A percentile compares a stretch with the other conserved stretches of the same genome.
Conservation (phyloP, 2,329 filamentous ascomycete genomes). For the Aspergillus fructus region DNA sequence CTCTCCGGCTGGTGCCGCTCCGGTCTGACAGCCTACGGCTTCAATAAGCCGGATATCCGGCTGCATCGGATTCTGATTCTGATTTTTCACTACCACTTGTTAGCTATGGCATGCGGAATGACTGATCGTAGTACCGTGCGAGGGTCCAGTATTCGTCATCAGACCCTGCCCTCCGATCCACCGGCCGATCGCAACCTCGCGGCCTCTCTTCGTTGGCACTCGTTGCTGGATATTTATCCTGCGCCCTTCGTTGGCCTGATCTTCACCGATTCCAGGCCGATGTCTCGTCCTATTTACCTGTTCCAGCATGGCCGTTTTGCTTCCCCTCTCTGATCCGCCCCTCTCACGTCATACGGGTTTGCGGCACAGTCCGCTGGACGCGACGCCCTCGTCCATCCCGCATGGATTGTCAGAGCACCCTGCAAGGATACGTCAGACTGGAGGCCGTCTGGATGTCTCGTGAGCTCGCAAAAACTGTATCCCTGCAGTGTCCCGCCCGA, state of each 20-base stretch:
- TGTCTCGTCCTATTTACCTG: not conserved
- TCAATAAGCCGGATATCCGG: slow-evolving; percentile 2
- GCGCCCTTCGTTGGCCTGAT: not conserved
- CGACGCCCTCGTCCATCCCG: not conserved
- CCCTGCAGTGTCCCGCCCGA: no score
- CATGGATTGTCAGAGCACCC: not conserved
- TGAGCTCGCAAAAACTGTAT: no score
- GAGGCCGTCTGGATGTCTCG: no score
- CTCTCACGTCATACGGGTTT: not conserved
- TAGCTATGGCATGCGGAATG: no score
- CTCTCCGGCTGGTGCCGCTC: not conserved
- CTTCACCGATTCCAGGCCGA: not conserved
- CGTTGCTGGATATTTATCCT: not conserved
- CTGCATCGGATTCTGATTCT: no score
- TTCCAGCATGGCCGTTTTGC: not conserved
- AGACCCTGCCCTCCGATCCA: not conserved
- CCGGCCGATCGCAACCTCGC: not conserved
- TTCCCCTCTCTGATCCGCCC: not conserved
- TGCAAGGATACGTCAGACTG: not conserved
- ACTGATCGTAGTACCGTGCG: no score
- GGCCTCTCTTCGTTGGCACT: not conserved
- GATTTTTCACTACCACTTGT: no score
- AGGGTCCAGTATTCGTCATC: not conserved
- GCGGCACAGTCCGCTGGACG: not conserved
- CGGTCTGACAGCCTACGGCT: not conserved